Percentiles rank a stretch among this genome's conserved stretches.
These are phyloP conservation scores for Edaphochlamys debaryana DNA, from an alignment of 139 green algal species.

Conservation along the genomic window DNA sequence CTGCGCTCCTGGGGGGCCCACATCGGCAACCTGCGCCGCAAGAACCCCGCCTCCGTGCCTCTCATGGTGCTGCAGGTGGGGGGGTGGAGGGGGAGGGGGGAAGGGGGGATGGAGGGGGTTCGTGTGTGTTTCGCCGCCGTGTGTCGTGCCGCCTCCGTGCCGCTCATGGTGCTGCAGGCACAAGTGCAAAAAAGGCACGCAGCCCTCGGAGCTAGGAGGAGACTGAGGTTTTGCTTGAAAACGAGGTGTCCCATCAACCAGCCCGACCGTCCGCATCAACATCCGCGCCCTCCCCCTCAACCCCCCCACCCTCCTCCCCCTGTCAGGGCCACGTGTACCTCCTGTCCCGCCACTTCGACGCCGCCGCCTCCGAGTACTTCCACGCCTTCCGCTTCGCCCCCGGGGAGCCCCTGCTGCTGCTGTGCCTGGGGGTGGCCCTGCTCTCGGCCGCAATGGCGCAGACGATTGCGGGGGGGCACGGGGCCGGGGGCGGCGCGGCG, in stretches of 20 bases:
- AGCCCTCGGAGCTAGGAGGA: too few relatives aligned
- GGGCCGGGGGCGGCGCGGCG: slow-evolving; percentile 79
- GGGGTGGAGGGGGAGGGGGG: not conserved
- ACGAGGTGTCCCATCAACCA: too few relatives aligned
- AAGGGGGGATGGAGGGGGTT: not conserved
- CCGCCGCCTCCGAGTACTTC: slow-evolving; percentile 75
- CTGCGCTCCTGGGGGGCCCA: slow-evolving; percentile 21
- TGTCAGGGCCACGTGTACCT: slow-evolving; percentile 64
- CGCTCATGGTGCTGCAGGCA: too few relatives aligned
- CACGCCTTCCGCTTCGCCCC: slow-evolving; percentile 68
- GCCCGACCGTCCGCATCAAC: not conserved
- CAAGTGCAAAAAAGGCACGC: too few relatives aligned
- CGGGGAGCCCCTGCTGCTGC: slow-evolving; percentile 71
- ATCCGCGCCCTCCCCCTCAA: too few relatives aligned
- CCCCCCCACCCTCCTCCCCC: not conserved
- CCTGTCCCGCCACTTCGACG: slow-evolving; percentile 45
- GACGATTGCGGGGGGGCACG: slow-evolving; percentile 61
- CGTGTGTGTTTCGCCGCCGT: not conserved
- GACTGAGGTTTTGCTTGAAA: too few relatives aligned
- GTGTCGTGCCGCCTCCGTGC: not conserved
- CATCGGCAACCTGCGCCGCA: slow-evolving; percentile 2
- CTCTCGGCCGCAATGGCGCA: slow-evolving; percentile 53
- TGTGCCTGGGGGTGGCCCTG: slow-evolving; percentile 67
- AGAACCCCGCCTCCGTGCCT: slow-evolving; percentile 48
- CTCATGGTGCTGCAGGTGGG: slow-evolving; percentile 56